Evolutionary conservation across 1,139 yeast genomes (phyloP).

Genomic region (Tardiomyces depauwii): DNA sequence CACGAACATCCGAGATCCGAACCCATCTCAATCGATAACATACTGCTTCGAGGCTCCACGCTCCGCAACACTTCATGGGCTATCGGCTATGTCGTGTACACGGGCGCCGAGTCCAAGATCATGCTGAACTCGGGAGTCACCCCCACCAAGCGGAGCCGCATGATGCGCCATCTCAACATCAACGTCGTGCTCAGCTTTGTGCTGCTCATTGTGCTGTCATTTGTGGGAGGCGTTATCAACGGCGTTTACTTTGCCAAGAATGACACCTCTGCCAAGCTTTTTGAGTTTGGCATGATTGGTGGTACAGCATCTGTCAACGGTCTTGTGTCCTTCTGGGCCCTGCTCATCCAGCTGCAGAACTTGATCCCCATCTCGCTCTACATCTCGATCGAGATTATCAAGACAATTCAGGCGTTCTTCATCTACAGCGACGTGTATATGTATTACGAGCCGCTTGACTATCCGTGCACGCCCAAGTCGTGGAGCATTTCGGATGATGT

Average conservation of each 20-base stretch:
- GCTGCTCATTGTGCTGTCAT: conserved; percentile 64
- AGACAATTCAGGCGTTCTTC: conserved; percentile 88
- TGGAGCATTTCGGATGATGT: conserved; percentile 98
- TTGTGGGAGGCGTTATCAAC: conserved; percentile 71
- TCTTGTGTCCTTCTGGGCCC: conserved; percentile 75
- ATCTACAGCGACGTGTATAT: conserved; percentile 79
- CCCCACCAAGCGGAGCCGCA: conserved; percentile 79
- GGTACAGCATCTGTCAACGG: conserved; percentile 70
- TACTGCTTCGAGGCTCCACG: conserved; percentile 80
- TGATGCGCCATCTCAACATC: conserved; percentile 70
- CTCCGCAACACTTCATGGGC: conserved; percentile 90
- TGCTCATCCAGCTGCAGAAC: conserved; percentile 79
- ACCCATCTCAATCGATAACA: conserved; percentile 65
- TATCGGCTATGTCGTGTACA: conserved; percentile 82
- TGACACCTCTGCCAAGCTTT: conserved; percentile 49
- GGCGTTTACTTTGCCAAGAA: conserved; percentile 55
- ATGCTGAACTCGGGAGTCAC: conserved; percentile 91
- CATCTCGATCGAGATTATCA: conserved; percentile 89
- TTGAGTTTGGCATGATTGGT: conserved; percentile 57
- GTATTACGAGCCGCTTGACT: conserved; percentile 76
- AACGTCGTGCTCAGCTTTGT: conserved; percentile 73
- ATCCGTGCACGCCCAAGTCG: conserved; percentile 91
- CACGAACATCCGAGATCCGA: conserved; percentile 29
- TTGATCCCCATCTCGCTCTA: conserved; percentile 92
- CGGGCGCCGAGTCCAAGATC: conserved; percentile 87